These are phyloP conservation scores for Pseudogymnoascus sp. DNA, from an alignment of 2,329 filamentous ascomycete species.

Conservation along the genomic window DNA sequence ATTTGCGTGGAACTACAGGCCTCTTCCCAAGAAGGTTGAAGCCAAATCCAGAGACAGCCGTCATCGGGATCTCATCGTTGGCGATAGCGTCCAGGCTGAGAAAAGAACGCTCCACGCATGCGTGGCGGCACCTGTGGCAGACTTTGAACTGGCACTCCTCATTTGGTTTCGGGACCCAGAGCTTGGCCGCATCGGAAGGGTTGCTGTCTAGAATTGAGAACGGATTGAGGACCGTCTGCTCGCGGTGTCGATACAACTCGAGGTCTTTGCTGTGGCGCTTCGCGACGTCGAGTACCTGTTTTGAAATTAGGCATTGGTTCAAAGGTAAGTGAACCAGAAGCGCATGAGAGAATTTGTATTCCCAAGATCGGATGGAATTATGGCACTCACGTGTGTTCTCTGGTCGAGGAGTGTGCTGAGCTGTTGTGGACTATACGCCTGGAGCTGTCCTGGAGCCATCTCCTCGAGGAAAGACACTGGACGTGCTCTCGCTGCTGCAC, in stretches of 20 bases:
- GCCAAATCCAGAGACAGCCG: conserved; percentile 44
- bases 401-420: conserved; percentile 43
- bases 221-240: neutral
- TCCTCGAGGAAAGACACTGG: conserved; percentile 30
- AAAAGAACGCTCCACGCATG: conserved; percentile 37
- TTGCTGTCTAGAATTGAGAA: neutral
- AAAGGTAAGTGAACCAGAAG: neutral
- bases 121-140: conserved; percentile 44
- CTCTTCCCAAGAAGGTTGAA: conserved; percentile 40
- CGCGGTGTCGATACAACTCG: neutral
- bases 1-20: conserved; percentile 29
- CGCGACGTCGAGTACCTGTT: conserved; percentile 11
- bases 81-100: conserved; percentile 44
- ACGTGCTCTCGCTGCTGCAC: conserved; percentile 19
- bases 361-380: neutral
- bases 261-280: neutral
- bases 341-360: neutral
- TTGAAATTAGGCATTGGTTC: neutral
- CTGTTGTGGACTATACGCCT: conserved; percentile 41
- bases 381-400: conserved; percentile 38
- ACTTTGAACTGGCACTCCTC: conserved; percentile 44
- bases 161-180: conserved; percentile 33
- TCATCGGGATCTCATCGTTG: conserved; percentile 43
- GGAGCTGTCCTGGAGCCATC: conserved; percentile 36
- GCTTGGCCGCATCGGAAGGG: conserved; percentile 12